phyloP scores from a whole-genome alignment of 2,329 filamentous ascomycete species.

The Talaromyces verruculosus region DNA sequence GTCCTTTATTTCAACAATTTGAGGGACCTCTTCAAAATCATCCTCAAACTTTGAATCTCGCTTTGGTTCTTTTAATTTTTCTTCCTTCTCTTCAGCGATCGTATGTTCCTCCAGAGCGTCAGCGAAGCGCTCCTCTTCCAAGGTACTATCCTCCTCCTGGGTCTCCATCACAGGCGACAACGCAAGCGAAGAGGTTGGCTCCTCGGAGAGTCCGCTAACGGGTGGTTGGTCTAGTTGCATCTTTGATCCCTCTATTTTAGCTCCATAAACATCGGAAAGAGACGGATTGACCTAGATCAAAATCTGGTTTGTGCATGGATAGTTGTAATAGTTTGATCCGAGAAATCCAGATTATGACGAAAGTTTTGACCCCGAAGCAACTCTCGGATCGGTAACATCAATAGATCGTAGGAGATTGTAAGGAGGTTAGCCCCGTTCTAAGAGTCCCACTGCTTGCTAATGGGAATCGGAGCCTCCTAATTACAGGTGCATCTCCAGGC shows the following conservation, averaged over 20 bases:
- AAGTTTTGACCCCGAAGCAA: neutral
- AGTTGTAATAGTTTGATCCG: conserved; percentile 5
- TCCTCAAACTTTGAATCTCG: conserved; percentile 24
- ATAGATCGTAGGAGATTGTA: conserved; percentile 2
- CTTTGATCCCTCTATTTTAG: neutral
- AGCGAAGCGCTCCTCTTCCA: conserved; percentile 20
- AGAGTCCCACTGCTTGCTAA: conserved; percentile 4
- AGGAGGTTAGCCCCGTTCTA: conserved; percentile 13
- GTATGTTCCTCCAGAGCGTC: conserved; percentile 20
- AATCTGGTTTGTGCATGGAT: neutral
- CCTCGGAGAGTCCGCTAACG: neutral
- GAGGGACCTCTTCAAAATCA: conserved; percentile 15
- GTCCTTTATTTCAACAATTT: conserved; percentile 15
- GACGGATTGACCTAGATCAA: neutral
- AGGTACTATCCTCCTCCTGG: conserved; percentile 19
- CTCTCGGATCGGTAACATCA: neutral
- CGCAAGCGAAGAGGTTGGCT: conserved; percentile 5
- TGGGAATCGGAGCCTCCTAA: neutral
- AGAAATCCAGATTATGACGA: conserved; percentile 1
- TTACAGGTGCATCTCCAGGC: neutral
- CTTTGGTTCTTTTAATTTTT: conserved; percentile 16
- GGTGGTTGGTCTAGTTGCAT: conserved; percentile 18
- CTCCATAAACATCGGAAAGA: conserved; percentile 11
- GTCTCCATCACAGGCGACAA: conserved; percentile 21
- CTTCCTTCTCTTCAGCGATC: conserved; percentile 3